phyloP scores from a whole-genome alignment of 257 asterid species.

The Solanum gracilifrons region DNA sequence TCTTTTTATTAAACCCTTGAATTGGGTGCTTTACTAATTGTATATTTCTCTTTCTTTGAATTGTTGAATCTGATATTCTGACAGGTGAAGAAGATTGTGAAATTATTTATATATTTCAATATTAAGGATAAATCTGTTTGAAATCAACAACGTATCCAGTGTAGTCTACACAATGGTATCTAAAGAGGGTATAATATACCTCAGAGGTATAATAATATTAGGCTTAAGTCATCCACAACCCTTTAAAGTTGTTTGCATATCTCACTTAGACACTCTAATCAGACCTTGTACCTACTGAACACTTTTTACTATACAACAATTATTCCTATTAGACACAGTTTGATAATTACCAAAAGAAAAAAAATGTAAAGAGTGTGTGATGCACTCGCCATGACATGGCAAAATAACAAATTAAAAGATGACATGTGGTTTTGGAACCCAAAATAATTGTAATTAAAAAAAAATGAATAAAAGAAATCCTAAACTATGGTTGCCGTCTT shows the following conservation, averaged over 20 bases:
- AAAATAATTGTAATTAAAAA: no score
- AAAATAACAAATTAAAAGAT: not conserved
- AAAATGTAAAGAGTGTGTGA: not conserved
- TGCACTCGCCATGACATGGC: not conserved
- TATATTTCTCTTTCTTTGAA: no score
- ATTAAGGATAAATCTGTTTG: not conserved
- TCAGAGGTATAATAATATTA: no score
- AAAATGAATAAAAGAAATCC: not conserved
- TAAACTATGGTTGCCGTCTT: not conserved
- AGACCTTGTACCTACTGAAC: not conserved
- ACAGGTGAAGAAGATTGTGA: not conserved
- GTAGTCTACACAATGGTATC: not conserved
- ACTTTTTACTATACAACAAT: not conserved
- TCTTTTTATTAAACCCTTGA: not conserved
- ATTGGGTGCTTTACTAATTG: not conserved
- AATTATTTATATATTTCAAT: not conserved
- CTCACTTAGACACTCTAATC: not conserved
- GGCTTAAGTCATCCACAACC: not conserved
- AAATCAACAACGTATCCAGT: not conserved
- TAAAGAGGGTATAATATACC: not conserved
- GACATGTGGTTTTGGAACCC: not conserved
- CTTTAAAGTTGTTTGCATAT: no score
- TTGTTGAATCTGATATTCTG: not conserved
- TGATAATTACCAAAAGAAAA: not conserved
- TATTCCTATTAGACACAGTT: not conserved